These are phyloP conservation scores for Lactarius quietus DNA, from an alignment of 768 basidiomycete genomes.

Conservation along the genomic window DNA sequence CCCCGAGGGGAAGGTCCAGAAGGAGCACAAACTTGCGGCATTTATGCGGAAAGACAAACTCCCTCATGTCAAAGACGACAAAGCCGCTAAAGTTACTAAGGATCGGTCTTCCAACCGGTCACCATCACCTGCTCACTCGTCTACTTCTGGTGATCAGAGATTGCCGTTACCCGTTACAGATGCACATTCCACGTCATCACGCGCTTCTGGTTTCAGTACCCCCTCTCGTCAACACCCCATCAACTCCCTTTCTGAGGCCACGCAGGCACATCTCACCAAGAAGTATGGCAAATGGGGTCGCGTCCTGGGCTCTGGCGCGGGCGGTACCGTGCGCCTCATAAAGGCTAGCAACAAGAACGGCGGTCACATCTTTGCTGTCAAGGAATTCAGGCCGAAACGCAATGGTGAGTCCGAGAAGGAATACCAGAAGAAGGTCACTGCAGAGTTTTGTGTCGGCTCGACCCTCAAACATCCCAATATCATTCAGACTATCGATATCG, in stretches of 20 bases:
- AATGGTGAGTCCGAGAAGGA: constrained; percentile 89
- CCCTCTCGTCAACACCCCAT: constrained; percentile 36
- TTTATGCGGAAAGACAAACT: constrained; percentile 37
- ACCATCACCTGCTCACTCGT: constrained; percentile 30
- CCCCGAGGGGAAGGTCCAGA: constrained; percentile 26
- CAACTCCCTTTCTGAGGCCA: constrained; percentile 71
- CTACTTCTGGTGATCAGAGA: constrained; percentile 5
- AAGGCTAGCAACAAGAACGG: constrained; percentile 81
- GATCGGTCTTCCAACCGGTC: constrained; percentile 24
- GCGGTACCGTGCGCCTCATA: constrained; percentile 97
- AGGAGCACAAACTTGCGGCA: constrained; percentile 31
- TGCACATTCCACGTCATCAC: constrained; percentile 9
- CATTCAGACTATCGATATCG: constrained; percentile 97
- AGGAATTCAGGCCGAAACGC: constrained; percentile 92
- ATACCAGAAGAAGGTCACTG: constrained; percentile 99
- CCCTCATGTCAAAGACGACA: constrained; percentile 31
- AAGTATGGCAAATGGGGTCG: constrained; percentile 99
- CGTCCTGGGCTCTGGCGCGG: constrained; percentile 91
- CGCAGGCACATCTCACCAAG: constrained; percentile 90
- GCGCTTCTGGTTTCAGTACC: constrained; percentile 15
- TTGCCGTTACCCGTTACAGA: constrained; percentile 3
- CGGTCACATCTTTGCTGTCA: constrained; percentile 88
- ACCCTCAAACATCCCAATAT: constrained; percentile 94
- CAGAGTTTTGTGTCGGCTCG: constrained; percentile 97
- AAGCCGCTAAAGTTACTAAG: constrained; percentile 13